These are phyloP conservation scores for Sporothrix pallida DNA, from an alignment of 2,329 filamentous ascomycete genomes.

Conservation along the genomic window DNA sequence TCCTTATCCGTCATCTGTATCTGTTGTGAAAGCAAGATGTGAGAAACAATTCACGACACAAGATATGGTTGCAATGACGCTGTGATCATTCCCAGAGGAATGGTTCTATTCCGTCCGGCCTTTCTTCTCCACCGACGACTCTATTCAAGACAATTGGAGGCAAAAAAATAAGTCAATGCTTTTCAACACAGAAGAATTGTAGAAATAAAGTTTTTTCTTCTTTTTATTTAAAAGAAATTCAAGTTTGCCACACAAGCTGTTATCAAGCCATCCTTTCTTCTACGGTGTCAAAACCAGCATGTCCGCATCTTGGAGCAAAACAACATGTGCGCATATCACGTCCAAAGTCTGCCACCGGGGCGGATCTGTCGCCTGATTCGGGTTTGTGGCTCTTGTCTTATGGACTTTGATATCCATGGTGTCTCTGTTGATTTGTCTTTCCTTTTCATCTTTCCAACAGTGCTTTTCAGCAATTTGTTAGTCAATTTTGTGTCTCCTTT, in stretches of 20 bases:
- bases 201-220: not conserved
- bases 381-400: not conserved
- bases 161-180: too few relatives aligned
- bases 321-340: not conserved
- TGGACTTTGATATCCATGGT: not conserved
- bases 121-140: not conserved
- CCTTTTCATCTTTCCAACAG: not conserved
- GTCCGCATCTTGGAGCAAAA: not conserved
- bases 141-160: not conserved
- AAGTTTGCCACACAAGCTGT: too few relatives aligned
- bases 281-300: not conserved
- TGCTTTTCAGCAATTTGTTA: not conserved
- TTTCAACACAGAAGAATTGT: too few relatives aligned
- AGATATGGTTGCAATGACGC: slow-evolving; percentile 15
- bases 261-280: not conserved
- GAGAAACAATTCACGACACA: slow-evolving; percentile 20
- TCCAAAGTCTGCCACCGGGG: too few relatives aligned
- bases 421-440: slow-evolving; percentile 1
- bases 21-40: not conserved
- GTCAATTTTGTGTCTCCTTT: not conserved
- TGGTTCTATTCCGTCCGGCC: slow-evolving; percentile 29
- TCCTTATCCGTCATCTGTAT: too few relatives aligned
- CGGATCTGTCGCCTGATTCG: too few relatives aligned
- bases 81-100: slow-evolving; percentile 32
- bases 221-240: not conserved